Conservation (phyloP, 306 rosid genomes). For the Corylus americana region DNA sequence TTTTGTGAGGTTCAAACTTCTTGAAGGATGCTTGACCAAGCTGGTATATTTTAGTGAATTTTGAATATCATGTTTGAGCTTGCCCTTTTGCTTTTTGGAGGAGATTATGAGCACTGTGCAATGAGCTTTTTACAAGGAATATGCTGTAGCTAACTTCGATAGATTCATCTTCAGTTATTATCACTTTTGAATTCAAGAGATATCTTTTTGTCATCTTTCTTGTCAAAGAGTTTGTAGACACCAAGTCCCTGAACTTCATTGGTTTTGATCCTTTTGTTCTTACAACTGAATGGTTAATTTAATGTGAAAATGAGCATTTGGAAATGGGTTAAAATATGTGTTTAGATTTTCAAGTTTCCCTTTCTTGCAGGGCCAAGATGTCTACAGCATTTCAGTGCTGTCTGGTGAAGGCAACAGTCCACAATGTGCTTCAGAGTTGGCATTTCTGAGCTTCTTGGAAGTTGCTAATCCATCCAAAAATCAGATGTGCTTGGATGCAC, state of each 20-base stretch:
- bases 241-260: not conserved
- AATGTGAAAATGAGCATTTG: not conserved
- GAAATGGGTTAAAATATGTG: slow-evolving; percentile 6
- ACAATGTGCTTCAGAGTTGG: slow-evolving; percentile 52
- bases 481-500: slow-evolving; percentile 46
- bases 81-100: not conserved
- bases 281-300: not conserved
- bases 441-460: slow-evolving; percentile 63
- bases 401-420: slow-evolving; percentile 46
- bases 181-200: not conserved
- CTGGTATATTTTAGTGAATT: not conserved
- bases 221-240: not conserved
- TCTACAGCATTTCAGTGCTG: slow-evolving; percentile 59
- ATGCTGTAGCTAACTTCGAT: not conserved
- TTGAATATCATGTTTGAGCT: not conserved
- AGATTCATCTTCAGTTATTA: not conserved
- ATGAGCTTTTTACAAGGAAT: not conserved
- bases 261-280: not conserved
- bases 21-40: not conserved
- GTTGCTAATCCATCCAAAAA: slow-evolving; percentile 57
- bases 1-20: not conserved
- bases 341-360: slow-evolving; percentile 11
- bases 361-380: slow-evolving; percentile 62
- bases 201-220: not conserved
- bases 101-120: not conserved